Evolutionary conservation across 495 filamentous ascomycete species (phyloP), one percentile per base, ranked within the genome.

Genomic region (Talaromyces liani): DNA sequence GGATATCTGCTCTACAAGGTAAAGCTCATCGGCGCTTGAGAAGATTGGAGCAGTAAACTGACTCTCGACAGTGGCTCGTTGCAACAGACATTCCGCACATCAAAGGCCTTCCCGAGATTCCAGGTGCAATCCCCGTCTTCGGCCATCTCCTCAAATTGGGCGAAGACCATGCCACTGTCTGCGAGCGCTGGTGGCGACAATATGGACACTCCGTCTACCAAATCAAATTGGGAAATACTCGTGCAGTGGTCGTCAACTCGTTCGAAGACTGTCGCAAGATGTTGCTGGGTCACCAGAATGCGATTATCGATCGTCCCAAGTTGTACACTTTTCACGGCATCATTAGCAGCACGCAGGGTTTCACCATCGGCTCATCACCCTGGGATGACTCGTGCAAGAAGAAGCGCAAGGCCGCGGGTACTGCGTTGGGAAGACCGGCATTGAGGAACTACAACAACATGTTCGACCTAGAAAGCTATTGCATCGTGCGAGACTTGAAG

Each of bases 131-230:
- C 6, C 82, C 82, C 1, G 67, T 84, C 34, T 72, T 79, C 47
- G 82, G 83, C 1, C 80, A 85, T 69, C 75, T 86, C 0, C 72
- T 82, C n/a, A 68, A 77, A 45, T 79, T 85, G 7, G 83, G 84
- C 9, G 80, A 80, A 3, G 80, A 85, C 57, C 83, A 86, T 68
- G 83, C 84, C 12, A 81, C 71, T 0, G 73, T 79, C 1, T 84
- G 79, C 33, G 80, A 84, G 60, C 66, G 71, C 56, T 85, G 82
- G 82, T 82, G 78, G 79, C 72, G 77, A 1, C 65, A 84, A 64
- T 82, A 84, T 67, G 69, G 73, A 6, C 65, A 77, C n/a, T 78
- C 81, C 16, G 78, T 83, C 53, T 86, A 81, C 64, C 83, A 86
- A 64, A 81, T 86, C 54, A 72, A 72, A 6, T 70, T 86, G 1